Percentiles rank a stretch among this genome's conserved stretches.
Conservation (phyloP, 2,329 filamentous ascomycete genomes). For the Botrytis paeoniae region DNA sequence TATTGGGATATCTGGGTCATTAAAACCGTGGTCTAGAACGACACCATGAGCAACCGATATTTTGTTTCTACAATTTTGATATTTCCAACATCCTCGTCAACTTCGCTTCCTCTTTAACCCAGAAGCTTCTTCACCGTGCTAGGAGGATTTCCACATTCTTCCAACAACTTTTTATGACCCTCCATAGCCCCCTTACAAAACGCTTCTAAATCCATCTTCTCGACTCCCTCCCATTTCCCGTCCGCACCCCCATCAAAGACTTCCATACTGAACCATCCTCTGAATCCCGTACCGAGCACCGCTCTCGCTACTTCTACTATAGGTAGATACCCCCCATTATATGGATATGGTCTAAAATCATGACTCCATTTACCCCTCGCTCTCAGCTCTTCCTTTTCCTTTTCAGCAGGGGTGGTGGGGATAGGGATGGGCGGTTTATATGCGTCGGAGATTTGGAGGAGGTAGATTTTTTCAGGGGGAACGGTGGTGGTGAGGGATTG, state of each 20-base stretch:
- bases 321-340: constrained; percentile 68
- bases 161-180: constrained; percentile 37
- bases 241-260: constrained; percentile 62
- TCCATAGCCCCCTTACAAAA: constrained; percentile 52
- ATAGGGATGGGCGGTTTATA: constrained; percentile 61
- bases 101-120: not conserved
- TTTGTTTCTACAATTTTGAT: not conserved
- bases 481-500: constrained; percentile 54
- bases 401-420: constrained; percentile 36
- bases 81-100: not conserved
- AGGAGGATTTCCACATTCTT: not conserved
- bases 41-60: not conserved
- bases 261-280: constrained; percentile 64
- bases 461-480: constrained; percentile 67
- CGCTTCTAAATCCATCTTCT: constrained; percentile 40
- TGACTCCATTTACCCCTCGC: constrained; percentile 69
- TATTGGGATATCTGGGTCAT: no score
- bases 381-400: constrained; percentile 47
- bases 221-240: constrained; percentile 47
- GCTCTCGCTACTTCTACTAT: constrained; percentile 60
- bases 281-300: constrained; percentile 65
- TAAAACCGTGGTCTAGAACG: no score
- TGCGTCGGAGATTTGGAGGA: constrained; percentile 73
- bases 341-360: constrained; percentile 66
- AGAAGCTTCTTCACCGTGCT: not conserved